These are phyloP conservation scores for Endoconidiophora laricicola DNA, from an alignment of 2,329 filamentous ascomycete genomes.

Conservation along the genomic window DNA sequence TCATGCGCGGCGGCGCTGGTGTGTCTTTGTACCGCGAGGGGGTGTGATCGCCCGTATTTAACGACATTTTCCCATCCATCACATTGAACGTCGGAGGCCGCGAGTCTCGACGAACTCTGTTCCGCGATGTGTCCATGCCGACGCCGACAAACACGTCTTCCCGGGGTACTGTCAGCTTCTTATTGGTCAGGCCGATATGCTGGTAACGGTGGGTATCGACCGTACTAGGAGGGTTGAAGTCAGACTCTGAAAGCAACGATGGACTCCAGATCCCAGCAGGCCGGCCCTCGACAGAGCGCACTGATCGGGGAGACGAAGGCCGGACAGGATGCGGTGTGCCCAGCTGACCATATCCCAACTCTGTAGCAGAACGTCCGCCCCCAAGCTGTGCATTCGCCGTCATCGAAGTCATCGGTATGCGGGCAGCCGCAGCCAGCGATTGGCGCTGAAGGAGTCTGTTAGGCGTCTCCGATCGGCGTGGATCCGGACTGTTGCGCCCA, in stretches of 20 bases:
- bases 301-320: conserved; percentile 7
- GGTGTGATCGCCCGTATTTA: not conserved
- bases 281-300: conserved; percentile 9
- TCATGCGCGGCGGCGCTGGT: not conserved
- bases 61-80: conserved; percentile 9
- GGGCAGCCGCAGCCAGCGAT: conserved; percentile 6
- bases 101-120: conserved; percentile 9
- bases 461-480: conserved; percentile 8
- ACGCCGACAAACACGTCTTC: conserved; percentile 10
- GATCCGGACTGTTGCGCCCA: conserved; percentile 6
- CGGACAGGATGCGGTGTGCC: conserved; percentile 3
- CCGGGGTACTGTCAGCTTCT: not conserved
- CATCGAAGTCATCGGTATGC: conserved; percentile 3
- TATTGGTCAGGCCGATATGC: not conserved
- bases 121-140: conserved; percentile 7
- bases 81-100: conserved; percentile 9
- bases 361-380: not conserved
- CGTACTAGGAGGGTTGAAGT: conserved; percentile 14
- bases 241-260: conserved; percentile 14
- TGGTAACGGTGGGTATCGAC: conserved; percentile 7
- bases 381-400: not conserved
- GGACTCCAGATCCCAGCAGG: conserved; percentile 13
- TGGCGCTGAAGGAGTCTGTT: conserved; percentile 6
- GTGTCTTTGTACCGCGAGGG: not conserved
- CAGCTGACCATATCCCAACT: not conserved